phyloP scores from a whole-genome alignment of 768 basidiomycete genomes.

The Pisolithus marmoratus region DNA sequence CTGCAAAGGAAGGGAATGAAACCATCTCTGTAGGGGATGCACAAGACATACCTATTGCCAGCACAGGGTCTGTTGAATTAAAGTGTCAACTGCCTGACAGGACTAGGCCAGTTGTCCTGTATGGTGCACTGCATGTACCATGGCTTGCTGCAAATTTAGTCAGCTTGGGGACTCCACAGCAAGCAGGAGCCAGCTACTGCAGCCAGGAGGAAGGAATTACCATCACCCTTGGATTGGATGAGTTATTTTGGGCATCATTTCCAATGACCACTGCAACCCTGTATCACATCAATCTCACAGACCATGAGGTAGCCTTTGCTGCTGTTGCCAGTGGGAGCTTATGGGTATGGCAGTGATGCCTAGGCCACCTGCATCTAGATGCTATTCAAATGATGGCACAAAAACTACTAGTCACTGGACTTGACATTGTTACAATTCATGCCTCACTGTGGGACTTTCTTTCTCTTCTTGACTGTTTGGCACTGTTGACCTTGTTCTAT shows the following conservation, averaged over 20 bases:
- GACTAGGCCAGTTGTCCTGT: conserved; percentile 3
- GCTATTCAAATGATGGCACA: conserved; percentile 4
- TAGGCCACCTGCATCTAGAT: conserved; percentile 21
- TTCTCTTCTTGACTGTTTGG: too few relatives aligned
- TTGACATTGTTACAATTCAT: too few relatives aligned
- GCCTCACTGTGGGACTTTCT: too few relatives aligned
- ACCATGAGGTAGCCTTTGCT: conserved; percentile 5
- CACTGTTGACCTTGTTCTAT: too few relatives aligned
- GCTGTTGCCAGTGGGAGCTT: conserved; percentile 11
- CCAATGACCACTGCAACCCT: conserved; percentile 2
- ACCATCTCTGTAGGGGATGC: conserved; percentile 14
- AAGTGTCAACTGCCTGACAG: conserved; percentile 7
- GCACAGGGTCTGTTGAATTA: conserved; percentile 14
- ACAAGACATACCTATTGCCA: background rate
- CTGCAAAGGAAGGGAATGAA: too few relatives aligned
- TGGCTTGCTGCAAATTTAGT: conserved; percentile 11
- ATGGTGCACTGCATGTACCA: conserved; percentile 12
- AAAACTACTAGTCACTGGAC: conserved; percentile 17
- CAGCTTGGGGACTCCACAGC: conserved; percentile 12
- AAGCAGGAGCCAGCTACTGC: conserved; percentile 2
- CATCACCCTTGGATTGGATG: conserved; percentile 2
- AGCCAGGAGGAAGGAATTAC: conserved; percentile 2
- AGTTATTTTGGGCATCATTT: conserved; percentile 1
- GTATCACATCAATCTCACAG: conserved; percentile 6
- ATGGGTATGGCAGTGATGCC: conserved; percentile 18